These are phyloP conservation scores for Leccinum aurantiacum DNA, from an alignment of 768 basidiomycete genomes.

Conservation along the genomic window DNA sequence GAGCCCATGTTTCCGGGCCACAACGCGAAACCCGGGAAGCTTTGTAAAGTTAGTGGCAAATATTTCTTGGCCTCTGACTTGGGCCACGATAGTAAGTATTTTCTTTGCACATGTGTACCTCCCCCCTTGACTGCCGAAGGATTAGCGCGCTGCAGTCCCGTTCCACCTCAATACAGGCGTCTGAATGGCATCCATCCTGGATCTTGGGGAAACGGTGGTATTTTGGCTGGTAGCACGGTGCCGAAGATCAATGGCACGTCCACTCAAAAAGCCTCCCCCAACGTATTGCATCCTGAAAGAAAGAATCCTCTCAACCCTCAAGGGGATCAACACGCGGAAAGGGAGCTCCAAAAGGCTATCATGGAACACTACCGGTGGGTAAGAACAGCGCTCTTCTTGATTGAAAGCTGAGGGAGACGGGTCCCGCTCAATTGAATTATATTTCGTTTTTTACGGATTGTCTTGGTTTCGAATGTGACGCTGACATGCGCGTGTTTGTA, in stretches of 20 bases:
- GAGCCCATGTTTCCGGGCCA: slow-evolving; percentile 5
- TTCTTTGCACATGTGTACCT: neutral
- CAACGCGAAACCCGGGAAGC: neutral
- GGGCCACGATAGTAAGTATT: slow-evolving; percentile 8
- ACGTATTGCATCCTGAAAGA: neutral
- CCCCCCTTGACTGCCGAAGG: neutral
- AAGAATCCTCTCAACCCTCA: slow-evolving; percentile 56
- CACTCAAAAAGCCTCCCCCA: neutral
- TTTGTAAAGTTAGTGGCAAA: neutral
- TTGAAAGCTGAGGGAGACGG: neutral
- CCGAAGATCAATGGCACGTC: neutral
- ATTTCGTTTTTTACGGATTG: neutral
- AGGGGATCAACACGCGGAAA: slow-evolving; percentile 78
- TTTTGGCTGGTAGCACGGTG: neutral
- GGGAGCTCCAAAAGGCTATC: slow-evolving; percentile 78
- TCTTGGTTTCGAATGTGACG: neutral
- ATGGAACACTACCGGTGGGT: slow-evolving; percentile 75
- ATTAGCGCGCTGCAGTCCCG: neutral
- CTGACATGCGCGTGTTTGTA: slow-evolving; percentile 28
- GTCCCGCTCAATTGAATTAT: neutral
- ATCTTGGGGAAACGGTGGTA: neutral
- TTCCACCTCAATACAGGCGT: neutral
- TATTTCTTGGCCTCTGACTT: slow-evolving; percentile 14
- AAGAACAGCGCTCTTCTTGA: neutral
- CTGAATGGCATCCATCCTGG: neutral